A percentile compares a stretch with the other conserved stretches of the same genome.
Conservation (phyloP, 2,329 filamentous ascomycete species). For the Blumeria hordei region DNA sequence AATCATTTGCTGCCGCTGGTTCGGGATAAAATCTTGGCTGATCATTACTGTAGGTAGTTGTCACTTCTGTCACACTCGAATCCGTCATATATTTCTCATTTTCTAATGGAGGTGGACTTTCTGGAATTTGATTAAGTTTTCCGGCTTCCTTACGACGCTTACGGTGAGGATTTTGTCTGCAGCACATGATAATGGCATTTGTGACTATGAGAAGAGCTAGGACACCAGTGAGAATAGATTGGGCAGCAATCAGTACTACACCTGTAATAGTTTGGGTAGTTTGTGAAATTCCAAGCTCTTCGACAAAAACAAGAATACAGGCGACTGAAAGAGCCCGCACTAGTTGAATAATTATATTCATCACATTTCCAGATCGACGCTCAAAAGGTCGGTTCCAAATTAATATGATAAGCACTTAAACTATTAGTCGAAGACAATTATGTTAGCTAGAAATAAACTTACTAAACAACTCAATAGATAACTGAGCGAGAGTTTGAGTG, state of each 20-base stretch:
- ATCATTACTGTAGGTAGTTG: constrained; percentile 7
- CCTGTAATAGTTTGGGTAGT: constrained; percentile 89
- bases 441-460: constrained; percentile 4
- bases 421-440: constrained; percentile 13
- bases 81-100: constrained; percentile 48
- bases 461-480: constrained; percentile 49
- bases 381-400: constrained; percentile 73
- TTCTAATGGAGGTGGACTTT: constrained; percentile 68
- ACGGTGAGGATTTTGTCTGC: constrained; percentile 74
- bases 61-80: constrained; percentile 5
- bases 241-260: constrained; percentile 78
- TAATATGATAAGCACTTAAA: constrained; percentile 42
- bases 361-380: constrained; percentile 66
- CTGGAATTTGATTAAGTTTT: constrained; percentile 51
- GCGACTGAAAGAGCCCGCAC: constrained; percentile 72
- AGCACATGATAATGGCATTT: constrained; percentile 65
- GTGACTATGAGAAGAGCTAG: constrained; percentile 71
- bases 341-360: constrained; percentile 79
- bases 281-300: constrained; percentile 70
- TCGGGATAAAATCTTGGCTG: constrained; percentile 7
- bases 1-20: constrained; percentile 6
- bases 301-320: constrained; percentile 81
- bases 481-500: constrained; percentile 52
- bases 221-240: constrained; percentile 58
- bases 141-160: constrained; percentile 73